Percentiles rank a stretch among this genome's conserved stretches.
Conservation (phyloP, 1,139 yeast species). For the Torulaspora globosa region DNA sequence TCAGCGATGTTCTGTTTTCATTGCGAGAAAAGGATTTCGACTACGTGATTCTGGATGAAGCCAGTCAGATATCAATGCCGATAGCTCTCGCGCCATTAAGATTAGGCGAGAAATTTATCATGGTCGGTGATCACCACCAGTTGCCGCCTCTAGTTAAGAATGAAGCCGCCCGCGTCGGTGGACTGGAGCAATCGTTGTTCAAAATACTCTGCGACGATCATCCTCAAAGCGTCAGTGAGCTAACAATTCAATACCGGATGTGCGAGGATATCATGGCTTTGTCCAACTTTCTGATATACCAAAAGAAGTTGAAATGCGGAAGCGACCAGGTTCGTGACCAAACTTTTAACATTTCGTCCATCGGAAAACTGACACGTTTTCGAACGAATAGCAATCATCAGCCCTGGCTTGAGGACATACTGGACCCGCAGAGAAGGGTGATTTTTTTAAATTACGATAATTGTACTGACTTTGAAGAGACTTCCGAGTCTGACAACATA, state of each 20-base stretch:
- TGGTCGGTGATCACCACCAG: constrained; percentile 95
- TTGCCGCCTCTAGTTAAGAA: constrained; percentile 78
- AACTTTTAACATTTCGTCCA: constrained; percentile 45
- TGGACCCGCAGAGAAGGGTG: constrained; percentile 55
- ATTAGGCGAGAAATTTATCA: constrained; percentile 68
- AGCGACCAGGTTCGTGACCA: constrained; percentile 57
- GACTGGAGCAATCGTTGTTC: constrained; percentile 77
- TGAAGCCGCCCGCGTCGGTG: constrained; percentile 52
- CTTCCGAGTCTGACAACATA: constrained; percentile 56
- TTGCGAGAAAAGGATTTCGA: constrained; percentile 59
- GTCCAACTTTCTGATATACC: constrained; percentile 74
- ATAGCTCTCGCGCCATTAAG: constrained; percentile 83
- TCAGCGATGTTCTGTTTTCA: constrained; percentile 55
- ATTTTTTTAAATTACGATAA: constrained; percentile 74
- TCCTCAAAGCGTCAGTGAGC: constrained; percentile 67
- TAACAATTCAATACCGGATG: constrained; percentile 89
- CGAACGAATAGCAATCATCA: constrained; percentile 19
- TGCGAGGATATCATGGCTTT: constrained; percentile 80
- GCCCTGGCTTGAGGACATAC: constrained; percentile 45
- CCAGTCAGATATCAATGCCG: constrained; percentile 92
- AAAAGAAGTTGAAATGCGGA: constrained; percentile 75
- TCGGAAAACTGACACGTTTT: constrained; percentile 16
- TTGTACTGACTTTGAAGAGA: constrained; percentile 50
- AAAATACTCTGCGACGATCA: constrained; percentile 63
- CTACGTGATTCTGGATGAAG: constrained; percentile 93